Percentiles rank a stretch among this genome's conserved stretches.
These are phyloP conservation scores for Ophiocordyceps unilateralis DNA, from an alignment of 2,329 filamentous ascomycete species.

Conservation along the genomic window DNA sequence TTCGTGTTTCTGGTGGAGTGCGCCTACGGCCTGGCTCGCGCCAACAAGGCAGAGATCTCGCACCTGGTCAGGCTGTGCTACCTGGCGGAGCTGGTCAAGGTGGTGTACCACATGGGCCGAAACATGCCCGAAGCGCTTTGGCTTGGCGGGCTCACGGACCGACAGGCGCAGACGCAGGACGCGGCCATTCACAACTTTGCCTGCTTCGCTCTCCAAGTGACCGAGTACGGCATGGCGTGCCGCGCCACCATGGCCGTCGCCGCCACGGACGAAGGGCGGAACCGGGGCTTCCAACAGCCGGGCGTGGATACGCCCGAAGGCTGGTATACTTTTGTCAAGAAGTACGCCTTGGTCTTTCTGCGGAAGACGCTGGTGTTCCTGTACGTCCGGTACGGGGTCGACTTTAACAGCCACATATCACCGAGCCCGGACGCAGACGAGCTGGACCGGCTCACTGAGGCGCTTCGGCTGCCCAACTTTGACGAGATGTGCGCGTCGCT, in stretches of 20 bases:
- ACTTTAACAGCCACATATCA: conserved; percentile 58
- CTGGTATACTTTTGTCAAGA: conserved; percentile 47
- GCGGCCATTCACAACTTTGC: conserved; percentile 35
- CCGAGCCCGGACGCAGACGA: conserved; percentile 53
- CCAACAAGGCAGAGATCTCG: conserved; percentile 54
- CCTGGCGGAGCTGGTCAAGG: conserved; percentile 77
- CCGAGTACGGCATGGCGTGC: conserved; percentile 25
- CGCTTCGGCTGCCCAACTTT: conserved; percentile 59
- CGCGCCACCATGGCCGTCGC: conserved; percentile 14
- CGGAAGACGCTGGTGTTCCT: conserved; percentile 73
- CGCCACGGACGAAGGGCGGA: conserved; percentile 14
- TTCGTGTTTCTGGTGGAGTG: conserved; percentile 73
- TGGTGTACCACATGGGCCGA: conserved; percentile 42
- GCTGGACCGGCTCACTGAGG: conserved; percentile 61
- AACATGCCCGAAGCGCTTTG: conserved; percentile 34
- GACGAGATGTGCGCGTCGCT: conserved; percentile 57
- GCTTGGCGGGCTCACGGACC: conserved; percentile 26
- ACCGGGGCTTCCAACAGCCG: conserved; percentile 36
- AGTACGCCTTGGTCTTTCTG: conserved; percentile 79
- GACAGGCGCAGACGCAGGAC: conserved; percentile 23
- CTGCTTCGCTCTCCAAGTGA: conserved; percentile 32
- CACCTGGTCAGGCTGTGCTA: conserved; percentile 78
- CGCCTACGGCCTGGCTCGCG: conserved; percentile 50
- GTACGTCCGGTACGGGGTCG: conserved; percentile 74
- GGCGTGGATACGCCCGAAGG: conserved; percentile 34